A percentile compares a stretch with the other conserved stretches of the same genome.
Evolutionary conservation across 1,284 basidiomycete species (phyloP).

Genomic region (Tetrapyrgos nigripes): DNA sequence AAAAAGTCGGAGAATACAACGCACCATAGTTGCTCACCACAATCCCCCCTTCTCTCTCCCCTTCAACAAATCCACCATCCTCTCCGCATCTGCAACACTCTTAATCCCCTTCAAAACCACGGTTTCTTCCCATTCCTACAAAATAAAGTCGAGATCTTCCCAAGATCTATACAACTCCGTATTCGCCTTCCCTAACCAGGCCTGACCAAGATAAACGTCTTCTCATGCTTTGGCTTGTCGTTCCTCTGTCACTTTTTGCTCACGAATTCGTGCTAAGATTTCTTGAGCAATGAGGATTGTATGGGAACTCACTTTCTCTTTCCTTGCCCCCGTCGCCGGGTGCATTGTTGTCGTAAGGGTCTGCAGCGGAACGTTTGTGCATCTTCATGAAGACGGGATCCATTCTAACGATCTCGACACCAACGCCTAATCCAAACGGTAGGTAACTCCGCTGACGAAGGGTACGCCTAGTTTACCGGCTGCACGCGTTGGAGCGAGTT

Average conservation of each 20-base stretch:
- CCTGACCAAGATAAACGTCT: conserved; percentile 49
- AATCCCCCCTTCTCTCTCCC: conserved; percentile 64
- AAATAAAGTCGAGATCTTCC: conserved; percentile 69
- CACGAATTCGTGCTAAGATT: conserved; percentile 17
- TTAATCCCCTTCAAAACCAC: conserved; percentile 79
- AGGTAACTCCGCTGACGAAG: conserved; percentile 64
- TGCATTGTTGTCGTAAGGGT: conserved; percentile 41
- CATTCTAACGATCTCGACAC: conserved; percentile 61
- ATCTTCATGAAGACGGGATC: conserved; percentile 78
- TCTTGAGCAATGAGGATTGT: conserved; percentile 56
- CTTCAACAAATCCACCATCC: conserved; percentile 53
- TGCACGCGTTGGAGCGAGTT: conserved; percentile 72
- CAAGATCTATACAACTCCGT: conserved; percentile 66
- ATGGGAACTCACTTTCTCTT: conserved; percentile 65
- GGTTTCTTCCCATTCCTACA: conserved; percentile 73
- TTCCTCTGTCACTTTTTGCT: conserved; percentile 43
- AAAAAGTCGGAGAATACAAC: conserved; percentile 15
- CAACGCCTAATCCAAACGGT: conserved; percentile 67
- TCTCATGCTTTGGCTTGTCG: conserved; percentile 51
- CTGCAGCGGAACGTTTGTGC: conserved; percentile 48
- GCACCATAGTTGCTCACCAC: conserved; percentile 83
- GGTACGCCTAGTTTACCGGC: conserved; percentile 70
- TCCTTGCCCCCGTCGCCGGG: too few species aligned
- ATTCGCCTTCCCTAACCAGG: conserved; percentile 63
- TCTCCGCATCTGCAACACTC: conserved; percentile 67